phyloP scores from a whole-genome alignment of 768 basidiomycete species.

The Calocera cornea region DNA sequence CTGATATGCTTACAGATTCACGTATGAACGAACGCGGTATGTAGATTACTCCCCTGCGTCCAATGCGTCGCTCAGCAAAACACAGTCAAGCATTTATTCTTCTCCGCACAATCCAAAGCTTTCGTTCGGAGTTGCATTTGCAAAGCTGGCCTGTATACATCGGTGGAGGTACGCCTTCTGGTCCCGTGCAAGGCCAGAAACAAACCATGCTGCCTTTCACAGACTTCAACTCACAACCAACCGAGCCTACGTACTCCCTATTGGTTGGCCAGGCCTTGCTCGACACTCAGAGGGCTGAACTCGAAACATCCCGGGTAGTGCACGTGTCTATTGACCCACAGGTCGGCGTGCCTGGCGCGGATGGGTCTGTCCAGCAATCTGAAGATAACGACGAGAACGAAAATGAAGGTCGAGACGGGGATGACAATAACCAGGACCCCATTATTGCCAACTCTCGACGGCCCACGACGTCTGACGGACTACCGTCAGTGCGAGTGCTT shows the following conservation, averaged over 20 bases:
- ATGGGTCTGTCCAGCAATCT: constrained; percentile 8
- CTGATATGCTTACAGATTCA: constrained; percentile 34
- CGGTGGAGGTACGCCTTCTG: constrained; percentile 51
- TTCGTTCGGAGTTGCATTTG: constrained; percentile 35
- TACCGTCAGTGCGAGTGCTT: background rate
- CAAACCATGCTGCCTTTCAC: constrained; percentile 6
- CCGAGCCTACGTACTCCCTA: constrained; percentile 70
- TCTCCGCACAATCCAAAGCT: constrained; percentile 45
- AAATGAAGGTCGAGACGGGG: constrained; percentile 24
- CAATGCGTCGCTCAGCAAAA: background rate
- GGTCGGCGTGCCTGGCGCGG: constrained; percentile 13
- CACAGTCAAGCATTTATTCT: constrained; percentile 66
- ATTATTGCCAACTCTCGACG: constrained; percentile 61
- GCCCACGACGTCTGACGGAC: constrained; percentile 42
- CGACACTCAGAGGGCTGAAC: constrained; percentile 35
- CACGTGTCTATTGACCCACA: constrained; percentile 19
- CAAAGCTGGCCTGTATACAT: constrained; percentile 65
- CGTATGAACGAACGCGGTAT: constrained; percentile 72
- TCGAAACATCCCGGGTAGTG: constrained; percentile 45
- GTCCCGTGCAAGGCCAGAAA: background rate
- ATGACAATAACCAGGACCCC: constrained; percentile 49
- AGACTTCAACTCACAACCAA: constrained; percentile 88
- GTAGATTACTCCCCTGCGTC: background rate
- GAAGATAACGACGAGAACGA: constrained; percentile 33
- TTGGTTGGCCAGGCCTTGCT: constrained; percentile 49